These are phyloP conservation scores for Lactarius hatsudake DNA, from an alignment of 768 basidiomycete genomes.

Conservation along the genomic window DNA sequence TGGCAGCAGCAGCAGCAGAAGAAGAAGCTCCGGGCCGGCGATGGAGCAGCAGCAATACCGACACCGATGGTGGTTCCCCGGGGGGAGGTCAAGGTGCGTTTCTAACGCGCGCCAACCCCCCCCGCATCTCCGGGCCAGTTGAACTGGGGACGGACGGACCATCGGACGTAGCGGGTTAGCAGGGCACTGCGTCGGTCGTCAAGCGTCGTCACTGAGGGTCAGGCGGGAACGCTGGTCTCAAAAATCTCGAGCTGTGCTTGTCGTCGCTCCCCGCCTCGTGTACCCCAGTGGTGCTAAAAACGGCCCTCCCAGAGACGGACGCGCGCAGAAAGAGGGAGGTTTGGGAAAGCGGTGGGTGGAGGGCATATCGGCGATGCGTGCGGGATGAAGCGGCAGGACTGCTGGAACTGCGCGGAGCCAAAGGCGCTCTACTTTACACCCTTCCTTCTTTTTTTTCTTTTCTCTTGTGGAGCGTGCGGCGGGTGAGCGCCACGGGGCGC, in stretches of 20 bases:
- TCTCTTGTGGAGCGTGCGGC: slow-evolving; percentile 1
- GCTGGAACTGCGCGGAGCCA: slow-evolving; percentile 8
- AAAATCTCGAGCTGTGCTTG: slow-evolving; percentile 21
- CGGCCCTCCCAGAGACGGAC: background rate
- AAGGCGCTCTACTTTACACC: background rate
- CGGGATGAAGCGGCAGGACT: slow-evolving; percentile 14
- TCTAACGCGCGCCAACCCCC: slow-evolving; percentile 2
- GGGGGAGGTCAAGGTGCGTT: slow-evolving; percentile 18
- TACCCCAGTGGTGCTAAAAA: slow-evolving; percentile 15
- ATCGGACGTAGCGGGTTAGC: slow-evolving; percentile 7
- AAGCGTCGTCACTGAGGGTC: slow-evolving; percentile 4
- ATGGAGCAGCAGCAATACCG: background rate
- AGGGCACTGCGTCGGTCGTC: slow-evolving; percentile 9
- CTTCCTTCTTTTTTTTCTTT: background rate
- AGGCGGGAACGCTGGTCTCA: slow-evolving; percentile 13
- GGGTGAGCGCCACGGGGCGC: background rate
- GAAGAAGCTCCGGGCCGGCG: background rate
- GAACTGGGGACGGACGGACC: background rate
- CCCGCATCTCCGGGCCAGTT: background rate
- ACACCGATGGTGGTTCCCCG: background rate
- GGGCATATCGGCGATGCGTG: slow-evolving; percentile 4
- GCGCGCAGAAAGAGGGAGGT: background rate
- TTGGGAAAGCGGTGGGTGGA: background rate
- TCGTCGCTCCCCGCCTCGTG: background rate
- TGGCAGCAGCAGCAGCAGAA: slow-evolving; percentile 15